A percentile compares a stretch with the other conserved stretches of the same genome.
These are phyloP conservation scores for Xylaria multiplex DNA, from an alignment of 2,329 filamentous ascomycete genomes.

Conservation along the genomic window DNA sequence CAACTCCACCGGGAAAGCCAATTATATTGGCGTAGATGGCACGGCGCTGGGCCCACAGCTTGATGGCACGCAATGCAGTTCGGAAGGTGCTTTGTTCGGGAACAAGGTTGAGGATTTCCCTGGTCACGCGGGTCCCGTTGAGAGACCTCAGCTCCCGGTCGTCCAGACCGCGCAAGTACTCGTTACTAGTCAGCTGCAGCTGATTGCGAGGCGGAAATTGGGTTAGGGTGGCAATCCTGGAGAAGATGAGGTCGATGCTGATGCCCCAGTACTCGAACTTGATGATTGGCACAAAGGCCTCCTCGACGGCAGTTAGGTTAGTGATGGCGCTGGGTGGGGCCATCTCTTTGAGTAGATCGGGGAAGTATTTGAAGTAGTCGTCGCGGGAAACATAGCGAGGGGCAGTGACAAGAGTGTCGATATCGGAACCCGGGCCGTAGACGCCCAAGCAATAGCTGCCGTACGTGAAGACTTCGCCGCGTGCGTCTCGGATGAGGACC, in stretches of 20 bases:
- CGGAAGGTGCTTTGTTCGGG: constrained; percentile 91
- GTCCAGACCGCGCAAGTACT: constrained; percentile 84
- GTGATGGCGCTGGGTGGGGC: constrained; percentile 81
- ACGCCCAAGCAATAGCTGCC: constrained; percentile 96
- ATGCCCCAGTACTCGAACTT: constrained; percentile 93
- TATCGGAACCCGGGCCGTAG: constrained; percentile 95
- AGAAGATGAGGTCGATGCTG: constrained; percentile 94
- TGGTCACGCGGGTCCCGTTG: constrained; percentile 93
- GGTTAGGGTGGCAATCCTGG: constrained; percentile 74
- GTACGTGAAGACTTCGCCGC: constrained; percentile 94
- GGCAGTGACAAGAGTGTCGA: constrained; percentile 92
- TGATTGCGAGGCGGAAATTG: constrained; percentile 74
- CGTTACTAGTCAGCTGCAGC: constrained; percentile 83
- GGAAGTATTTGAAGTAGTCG: constrained; percentile 92
- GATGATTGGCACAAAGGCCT: constrained; percentile 96
- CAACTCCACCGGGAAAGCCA: constrained; percentile 95
- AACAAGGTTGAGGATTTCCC: constrained; percentile 88
- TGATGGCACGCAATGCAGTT: constrained; percentile 88
- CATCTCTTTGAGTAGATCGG: constrained; percentile 79
- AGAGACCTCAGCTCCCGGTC: constrained; percentile 88
- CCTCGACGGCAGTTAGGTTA: constrained; percentile 84
- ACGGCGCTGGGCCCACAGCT: constrained; percentile 92
- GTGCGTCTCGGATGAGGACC: constrained; percentile 81
- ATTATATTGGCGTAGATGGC: constrained; percentile 97
- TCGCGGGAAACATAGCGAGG: constrained; percentile 88